Evolutionary conservation across 2,329 filamentous ascomycete species (phyloP).

Genomic region (Hirsutella minnesotensis): DNA sequence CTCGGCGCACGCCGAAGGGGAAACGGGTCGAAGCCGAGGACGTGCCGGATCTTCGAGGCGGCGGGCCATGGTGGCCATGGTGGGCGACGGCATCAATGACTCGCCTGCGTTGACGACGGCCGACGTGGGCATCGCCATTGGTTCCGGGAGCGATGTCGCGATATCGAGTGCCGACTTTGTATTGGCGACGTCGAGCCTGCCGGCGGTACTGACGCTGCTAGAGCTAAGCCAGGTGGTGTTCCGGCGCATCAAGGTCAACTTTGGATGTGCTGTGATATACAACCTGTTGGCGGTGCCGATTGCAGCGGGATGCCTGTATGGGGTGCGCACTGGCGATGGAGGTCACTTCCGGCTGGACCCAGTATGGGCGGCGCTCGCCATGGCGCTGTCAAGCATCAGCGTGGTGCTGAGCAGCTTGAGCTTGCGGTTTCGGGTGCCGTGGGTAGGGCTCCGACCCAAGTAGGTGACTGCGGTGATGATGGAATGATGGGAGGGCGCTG

Average conservation of each 20-base stretch:
- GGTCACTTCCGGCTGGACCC: conserved; percentile 56
- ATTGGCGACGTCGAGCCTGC: conserved; percentile 60
- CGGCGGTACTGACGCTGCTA: conserved; percentile 60
- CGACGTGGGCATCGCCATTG: conserved; percentile 76
- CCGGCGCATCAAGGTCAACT: conserved; percentile 70
- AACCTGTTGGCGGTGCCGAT: conserved; percentile 69
- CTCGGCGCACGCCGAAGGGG: conserved; percentile 27
- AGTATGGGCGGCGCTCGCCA: conserved; percentile 81
- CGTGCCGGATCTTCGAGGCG: conserved; percentile 18
- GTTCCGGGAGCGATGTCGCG: conserved; percentile 73
- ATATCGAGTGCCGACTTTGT: conserved; percentile 75
- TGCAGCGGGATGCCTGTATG: conserved; percentile 68
- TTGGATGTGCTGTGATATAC: conserved; percentile 75
- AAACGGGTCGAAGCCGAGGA: too few relatives aligned
- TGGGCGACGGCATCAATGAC: conserved; percentile 85
- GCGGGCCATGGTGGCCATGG: conserved; percentile 60
- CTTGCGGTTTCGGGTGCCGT: conserved; percentile 40
- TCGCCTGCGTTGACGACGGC: conserved; percentile 69
- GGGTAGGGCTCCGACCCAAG: conserved; percentile 28
- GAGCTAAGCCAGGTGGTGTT: conserved; percentile 63
- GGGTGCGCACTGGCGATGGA: conserved; percentile 31
- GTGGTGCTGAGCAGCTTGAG: conserved; percentile 74
- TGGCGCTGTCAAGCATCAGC: conserved; percentile 85
- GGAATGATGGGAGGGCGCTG: too few relatives aligned
- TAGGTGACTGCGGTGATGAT: neutral